phyloP scores from a whole-genome alignment of 2,329 filamentous ascomycete genomes.

The Xylaria sp. region DNA sequence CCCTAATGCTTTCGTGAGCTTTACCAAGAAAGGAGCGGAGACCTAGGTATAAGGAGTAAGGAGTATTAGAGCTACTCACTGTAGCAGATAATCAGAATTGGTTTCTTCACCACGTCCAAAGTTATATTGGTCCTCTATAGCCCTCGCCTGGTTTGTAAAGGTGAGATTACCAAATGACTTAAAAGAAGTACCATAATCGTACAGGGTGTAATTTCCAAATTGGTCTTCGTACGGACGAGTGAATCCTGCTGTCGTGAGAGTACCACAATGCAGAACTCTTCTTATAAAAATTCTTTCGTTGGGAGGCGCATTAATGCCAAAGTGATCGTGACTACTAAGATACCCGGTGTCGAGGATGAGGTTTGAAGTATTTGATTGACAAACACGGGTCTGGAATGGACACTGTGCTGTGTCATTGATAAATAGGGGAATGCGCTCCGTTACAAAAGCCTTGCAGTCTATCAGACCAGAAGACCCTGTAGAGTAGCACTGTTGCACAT shows the following conservation, averaged over 20 bases:
- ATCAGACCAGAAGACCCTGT: neutral
- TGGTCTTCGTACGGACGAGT: neutral
- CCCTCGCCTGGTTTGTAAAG: neutral
- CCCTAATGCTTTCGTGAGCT: neutral
- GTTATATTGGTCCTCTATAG: too few relatives aligned
- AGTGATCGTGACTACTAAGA: conserved; percentile 11
- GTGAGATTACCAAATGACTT: too few relatives aligned
- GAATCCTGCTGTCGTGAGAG: conserved; percentile 4
- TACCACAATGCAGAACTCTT: conserved; percentile 11
- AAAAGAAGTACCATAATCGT: neutral
- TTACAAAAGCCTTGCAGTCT: conserved; percentile 9
- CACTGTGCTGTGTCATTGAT: neutral
- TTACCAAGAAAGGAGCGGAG: too few relatives aligned
- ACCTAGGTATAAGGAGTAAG: too few relatives aligned
- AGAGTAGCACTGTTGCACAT: conserved; percentile 25
- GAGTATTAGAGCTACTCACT: too few relatives aligned
- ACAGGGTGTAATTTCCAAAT: conserved; percentile 3
- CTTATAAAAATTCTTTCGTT: conserved; percentile 13
- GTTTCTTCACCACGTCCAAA: too few relatives aligned
- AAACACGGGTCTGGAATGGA: conserved; percentile 9
- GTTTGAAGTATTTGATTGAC: neutral
- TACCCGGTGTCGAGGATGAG: conserved; percentile 12
- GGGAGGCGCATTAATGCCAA: conserved; percentile 18
- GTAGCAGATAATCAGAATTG: too few relatives aligned
- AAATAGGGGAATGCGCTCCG: conserved; percentile 3